Conservation (phyloP, 2,329 filamentous ascomycete genomes). For the Fusarium chaquense region DNA sequence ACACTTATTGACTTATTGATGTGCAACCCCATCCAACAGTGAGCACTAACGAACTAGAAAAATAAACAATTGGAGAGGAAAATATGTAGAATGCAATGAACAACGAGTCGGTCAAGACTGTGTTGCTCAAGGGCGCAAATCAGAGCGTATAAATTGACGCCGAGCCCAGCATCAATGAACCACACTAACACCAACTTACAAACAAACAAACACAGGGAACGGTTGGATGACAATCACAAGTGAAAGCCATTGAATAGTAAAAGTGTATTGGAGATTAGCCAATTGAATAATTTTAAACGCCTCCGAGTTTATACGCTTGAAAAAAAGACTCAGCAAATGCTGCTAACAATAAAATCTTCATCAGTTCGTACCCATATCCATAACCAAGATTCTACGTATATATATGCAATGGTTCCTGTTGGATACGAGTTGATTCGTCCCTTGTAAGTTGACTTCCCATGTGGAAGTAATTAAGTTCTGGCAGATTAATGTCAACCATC, state of each 20-base stretch:
- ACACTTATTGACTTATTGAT: background rate
- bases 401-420: too few species aligned
- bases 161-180: too few species aligned
- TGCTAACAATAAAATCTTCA: constrained; percentile 11
- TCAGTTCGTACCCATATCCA: constrained; percentile 27
- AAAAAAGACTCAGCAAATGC: background rate
- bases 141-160: background rate
- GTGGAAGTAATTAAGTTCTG: background rate
- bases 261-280: constrained; percentile 9
- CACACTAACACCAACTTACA: background rate
- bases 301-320: constrained; percentile 11
- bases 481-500: background rate
- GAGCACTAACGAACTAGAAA: constrained; percentile 9
- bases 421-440: background rate
- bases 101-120: background rate
- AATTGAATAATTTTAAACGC: constrained; percentile 3
- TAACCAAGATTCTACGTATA: background rate
- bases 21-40: background rate
- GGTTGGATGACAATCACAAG: background rate
- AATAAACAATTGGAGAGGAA: background rate
- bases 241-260: background rate
- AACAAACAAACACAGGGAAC: background rate
- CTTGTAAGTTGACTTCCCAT: background rate
- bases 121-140: background rate
- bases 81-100: background rate